Percentiles rank a stretch among this genome's conserved stretches.
These are phyloP conservation scores for Sporothrix brasiliensis DNA, from an alignment of 2,329 filamentous ascomycete species.

Conservation along the genomic window DNA sequence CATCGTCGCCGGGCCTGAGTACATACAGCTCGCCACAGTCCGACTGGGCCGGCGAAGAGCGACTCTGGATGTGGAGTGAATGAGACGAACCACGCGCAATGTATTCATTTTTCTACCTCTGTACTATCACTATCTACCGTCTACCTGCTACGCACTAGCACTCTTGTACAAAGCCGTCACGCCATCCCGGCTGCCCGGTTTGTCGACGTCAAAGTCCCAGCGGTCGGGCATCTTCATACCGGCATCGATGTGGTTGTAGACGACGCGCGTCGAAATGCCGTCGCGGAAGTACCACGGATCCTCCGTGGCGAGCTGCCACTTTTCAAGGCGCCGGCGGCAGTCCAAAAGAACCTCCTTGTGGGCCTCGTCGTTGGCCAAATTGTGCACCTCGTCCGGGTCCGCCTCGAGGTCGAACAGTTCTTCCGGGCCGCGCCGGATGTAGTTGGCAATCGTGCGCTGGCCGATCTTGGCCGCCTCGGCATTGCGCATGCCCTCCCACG, in stretches of 20 bases:
- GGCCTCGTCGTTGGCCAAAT: constrained; percentile 45
- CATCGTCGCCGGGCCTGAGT: no score
- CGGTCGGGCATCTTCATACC: constrained; percentile 41
- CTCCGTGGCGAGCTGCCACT: constrained; percentile 40
- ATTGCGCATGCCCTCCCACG: constrained; percentile 39
- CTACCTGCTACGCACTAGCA: no score
- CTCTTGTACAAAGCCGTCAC: no score
- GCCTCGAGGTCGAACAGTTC: constrained; percentile 52
- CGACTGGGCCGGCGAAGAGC: background rate
- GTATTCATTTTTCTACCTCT: no score
- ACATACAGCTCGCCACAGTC: no score
- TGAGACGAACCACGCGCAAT: background rate
- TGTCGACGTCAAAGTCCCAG: constrained; percentile 38
- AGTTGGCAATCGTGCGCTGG: constrained; percentile 46
- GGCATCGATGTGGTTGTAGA: constrained; percentile 34
- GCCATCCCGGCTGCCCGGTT: constrained; percentile 29
- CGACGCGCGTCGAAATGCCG: constrained; percentile 38
- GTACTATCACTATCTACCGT: no score
- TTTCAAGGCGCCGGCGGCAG: constrained; percentile 41
- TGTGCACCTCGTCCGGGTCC: constrained; percentile 52
- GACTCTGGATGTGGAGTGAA: constrained; percentile 3
- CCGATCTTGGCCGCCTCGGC: constrained; percentile 43
- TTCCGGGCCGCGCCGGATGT: constrained; percentile 50
- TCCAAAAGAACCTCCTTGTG: constrained; percentile 42
- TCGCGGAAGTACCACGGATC: constrained; percentile 42